Evolutionary conservation across 192 early-diverging fungal species (phyloP), one percentile per base, ranked within the genome.

Genomic region (Coemansia sp.): DNA sequence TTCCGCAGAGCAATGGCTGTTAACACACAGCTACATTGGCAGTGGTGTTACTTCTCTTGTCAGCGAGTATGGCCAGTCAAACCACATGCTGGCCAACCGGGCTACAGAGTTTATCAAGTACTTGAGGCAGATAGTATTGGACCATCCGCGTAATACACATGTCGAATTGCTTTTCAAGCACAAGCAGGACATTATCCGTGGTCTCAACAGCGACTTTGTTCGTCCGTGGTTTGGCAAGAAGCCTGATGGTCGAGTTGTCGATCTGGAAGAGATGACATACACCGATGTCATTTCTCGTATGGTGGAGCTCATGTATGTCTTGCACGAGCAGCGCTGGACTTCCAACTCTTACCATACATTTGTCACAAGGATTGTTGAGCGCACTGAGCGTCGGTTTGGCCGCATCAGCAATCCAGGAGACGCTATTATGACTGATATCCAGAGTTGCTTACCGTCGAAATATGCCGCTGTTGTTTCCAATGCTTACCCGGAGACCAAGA

Each of bases 141-240:
- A 70, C 63, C 87, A 95, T 37, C 92, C 96, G 47, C 87, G 89
- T 56, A 92, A 94, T 38, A 93, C 94, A 81, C 90, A 91, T 54
- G 50, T 88, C 9, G 63, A 86, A 62, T 87, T 89, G 58, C 73
- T 98, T 45, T 56, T 89, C 57, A 88, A 89, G 18, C 71, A 38
- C 61, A 68, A 92, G 11, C 89, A 58, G 5, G 94, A 97, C 77
- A 86, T 97, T 53, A 86, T 93, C 43, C 74, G 94, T 16, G 64
- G 90, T 53, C 86, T 89, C 69, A 94, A 94, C 82, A 92, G 59
- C 56, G 77, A 71, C 45, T 64, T 64, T 37, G 41, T 95, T 82
- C 93, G 94, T 84, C 91, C 92, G 18, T 98, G 96, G 96, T 98
- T 98, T 77, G 95, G 93, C 50, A 81, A 82, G 65, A 96, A 95